Conservation (phyloP, 306 rosid genomes). For the Senna tora region DNA sequence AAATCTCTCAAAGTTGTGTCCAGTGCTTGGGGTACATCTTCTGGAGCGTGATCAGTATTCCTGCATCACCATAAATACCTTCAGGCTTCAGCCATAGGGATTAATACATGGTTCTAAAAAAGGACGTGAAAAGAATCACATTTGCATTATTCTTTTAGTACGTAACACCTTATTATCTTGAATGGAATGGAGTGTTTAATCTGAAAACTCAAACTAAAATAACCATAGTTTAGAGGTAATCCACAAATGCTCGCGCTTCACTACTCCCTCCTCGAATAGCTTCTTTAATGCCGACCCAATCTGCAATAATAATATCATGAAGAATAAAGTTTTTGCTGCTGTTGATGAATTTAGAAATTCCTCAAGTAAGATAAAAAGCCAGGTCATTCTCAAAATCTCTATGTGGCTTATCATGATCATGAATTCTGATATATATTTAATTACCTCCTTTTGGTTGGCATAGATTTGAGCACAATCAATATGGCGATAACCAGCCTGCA, state of each 20-base stretch:
- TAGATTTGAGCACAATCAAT: conserved; percentile 84
- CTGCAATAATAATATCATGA: conserved; percentile 41
- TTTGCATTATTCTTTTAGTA: conserved; percentile 10
- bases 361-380: background rate
- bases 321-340: background rate
- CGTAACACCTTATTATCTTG: conserved; percentile 10
- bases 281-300: conserved; percentile 71
- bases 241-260: conserved; percentile 88
- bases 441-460: conserved; percentile 79
- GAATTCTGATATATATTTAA: background rate
- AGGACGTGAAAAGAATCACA: conserved; percentile 3
- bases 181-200: background rate
- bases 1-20: conserved; percentile 70
- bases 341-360: background rate
- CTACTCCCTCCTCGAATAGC: conserved; percentile 70
- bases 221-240: conserved; percentile 91
- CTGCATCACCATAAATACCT: conserved; percentile 47
- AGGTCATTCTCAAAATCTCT: background rate
- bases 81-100: conserved; percentile 10
- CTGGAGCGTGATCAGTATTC: conserved; percentile 78
- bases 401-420: background rate
- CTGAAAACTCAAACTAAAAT: conserved; percentile 41
- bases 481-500: conserved; percentile 80
- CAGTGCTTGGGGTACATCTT: conserved; percentile 73
- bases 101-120: conserved; percentile 11